Evolutionary conservation across 2,329 filamentous ascomycete species (phyloP).

Genomic region (Orbilia brochopaga): DNA sequence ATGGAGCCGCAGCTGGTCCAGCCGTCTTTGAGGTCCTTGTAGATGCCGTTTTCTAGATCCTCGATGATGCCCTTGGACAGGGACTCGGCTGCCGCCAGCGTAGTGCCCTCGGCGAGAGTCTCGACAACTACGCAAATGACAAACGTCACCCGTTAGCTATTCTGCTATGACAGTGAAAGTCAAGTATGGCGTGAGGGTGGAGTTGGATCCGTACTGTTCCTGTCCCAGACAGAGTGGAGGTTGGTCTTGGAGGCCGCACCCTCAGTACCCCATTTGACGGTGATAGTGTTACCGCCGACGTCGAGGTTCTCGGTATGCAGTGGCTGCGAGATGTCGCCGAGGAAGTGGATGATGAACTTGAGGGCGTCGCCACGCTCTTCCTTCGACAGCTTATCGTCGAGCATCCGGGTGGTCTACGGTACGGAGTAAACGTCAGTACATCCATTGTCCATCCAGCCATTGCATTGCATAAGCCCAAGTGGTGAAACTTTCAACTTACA

Average conservation of each 20-base stretch:
- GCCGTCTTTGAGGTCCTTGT: slow-evolving; percentile 60
- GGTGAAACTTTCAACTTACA: slow-evolving; percentile 15
- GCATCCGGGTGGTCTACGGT: slow-evolving; percentile 23
- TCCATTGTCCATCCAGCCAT: slow-evolving; percentile 62
- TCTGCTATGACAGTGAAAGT: slow-evolving; percentile 82
- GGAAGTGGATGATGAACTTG: slow-evolving; percentile 60
- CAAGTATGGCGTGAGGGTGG: slow-evolving; percentile 62
- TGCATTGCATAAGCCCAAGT: slow-evolving; percentile 54
- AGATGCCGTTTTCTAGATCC: slow-evolving; percentile 67
- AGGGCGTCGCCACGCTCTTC: slow-evolving; percentile 48
- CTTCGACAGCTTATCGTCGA: slow-evolving; percentile 24
- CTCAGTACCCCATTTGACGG: slow-evolving; percentile 65
- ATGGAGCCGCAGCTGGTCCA: slow-evolving; percentile 68
- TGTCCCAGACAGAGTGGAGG: slow-evolving; percentile 76
- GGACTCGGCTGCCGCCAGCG: slow-evolving; percentile 9
- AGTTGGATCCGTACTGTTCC: slow-evolving; percentile 58
- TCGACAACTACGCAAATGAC: slow-evolving; percentile 53
- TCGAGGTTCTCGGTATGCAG: slow-evolving; percentile 70
- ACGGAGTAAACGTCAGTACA: slow-evolving; percentile 58
- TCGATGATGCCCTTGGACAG: slow-evolving; percentile 66
- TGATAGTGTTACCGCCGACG: slow-evolving; percentile 71
- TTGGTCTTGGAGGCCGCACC: slow-evolving; percentile 63
- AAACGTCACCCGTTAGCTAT: slow-evolving; percentile 62
- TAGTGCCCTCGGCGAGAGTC: slow-evolving; percentile 39
- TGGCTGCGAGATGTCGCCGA: slow-evolving; percentile 73